phyloP scores from a whole-genome alignment of 129 eudicot species.

The Solidago caesia region DNA sequence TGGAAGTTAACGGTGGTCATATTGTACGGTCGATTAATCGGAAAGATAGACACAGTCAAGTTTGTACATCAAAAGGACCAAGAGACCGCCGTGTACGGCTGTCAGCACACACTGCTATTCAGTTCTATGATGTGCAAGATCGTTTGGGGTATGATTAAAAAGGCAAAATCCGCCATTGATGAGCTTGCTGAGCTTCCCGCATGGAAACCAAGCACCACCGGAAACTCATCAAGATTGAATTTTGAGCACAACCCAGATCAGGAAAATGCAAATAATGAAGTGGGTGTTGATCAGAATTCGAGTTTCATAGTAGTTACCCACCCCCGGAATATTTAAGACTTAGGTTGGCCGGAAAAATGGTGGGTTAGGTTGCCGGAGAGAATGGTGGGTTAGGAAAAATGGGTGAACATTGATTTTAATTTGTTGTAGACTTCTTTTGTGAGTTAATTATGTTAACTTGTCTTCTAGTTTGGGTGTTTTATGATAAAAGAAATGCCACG shows the following conservation, averaged over 20 bases:
- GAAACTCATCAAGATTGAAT: background rate
- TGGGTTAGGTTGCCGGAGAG: slow-evolving; percentile 45
- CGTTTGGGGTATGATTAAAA: slow-evolving; percentile 66
- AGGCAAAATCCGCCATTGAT: slow-evolving; percentile 63
- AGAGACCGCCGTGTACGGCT: slow-evolving; percentile 67
- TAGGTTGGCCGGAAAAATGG: background rate
- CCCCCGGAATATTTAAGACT: slow-evolving; percentile 49
- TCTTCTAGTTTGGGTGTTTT: too few species aligned
- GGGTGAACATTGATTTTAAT: too few species aligned
- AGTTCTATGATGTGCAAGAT: slow-evolving; percentile 76
- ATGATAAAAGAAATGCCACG: too few species aligned
- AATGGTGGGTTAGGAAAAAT: slow-evolving; percentile 40
- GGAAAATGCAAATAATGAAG: slow-evolving; percentile 3
- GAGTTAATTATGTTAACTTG: too few species aligned
- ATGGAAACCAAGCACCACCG: slow-evolving; percentile 48
- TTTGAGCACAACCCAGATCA: slow-evolving; percentile 30
- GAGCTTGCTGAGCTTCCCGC: slow-evolving; percentile 75
- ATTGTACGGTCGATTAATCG: slow-evolving; percentile 70
- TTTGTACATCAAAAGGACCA: slow-evolving; percentile 75
- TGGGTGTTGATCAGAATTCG: slow-evolving; percentile 11
- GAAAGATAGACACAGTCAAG: slow-evolving; percentile 74
- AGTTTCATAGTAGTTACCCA: slow-evolving; percentile 31
- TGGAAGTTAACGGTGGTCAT: slow-evolving; percentile 78
- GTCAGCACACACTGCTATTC: slow-evolving; percentile 73
- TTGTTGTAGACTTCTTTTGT: too few species aligned